These are phyloP conservation scores for Elsinoe australis DNA, from an alignment of 2,329 filamentous ascomycete genomes.

Conservation along the genomic window DNA sequence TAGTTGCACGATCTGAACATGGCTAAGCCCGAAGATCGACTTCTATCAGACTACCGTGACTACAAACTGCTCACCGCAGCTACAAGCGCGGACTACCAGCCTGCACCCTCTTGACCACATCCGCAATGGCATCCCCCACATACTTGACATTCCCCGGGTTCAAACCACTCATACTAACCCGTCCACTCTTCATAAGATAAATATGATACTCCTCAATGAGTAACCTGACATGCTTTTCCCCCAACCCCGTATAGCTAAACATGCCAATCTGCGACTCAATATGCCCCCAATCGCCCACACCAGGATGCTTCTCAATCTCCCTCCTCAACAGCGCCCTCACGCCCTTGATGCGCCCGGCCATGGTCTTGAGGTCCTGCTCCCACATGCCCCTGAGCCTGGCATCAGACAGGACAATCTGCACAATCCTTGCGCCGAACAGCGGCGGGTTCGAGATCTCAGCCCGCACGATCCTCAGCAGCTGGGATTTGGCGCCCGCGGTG, in stretches of 20 bases:
- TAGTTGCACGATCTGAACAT: too few relatives aligned
- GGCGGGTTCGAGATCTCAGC: slow-evolving; percentile 93
- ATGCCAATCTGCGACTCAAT: slow-evolving; percentile 71
- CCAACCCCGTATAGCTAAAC: slow-evolving; percentile 83
- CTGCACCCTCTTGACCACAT: too few relatives aligned
- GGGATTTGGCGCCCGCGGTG: slow-evolving; percentile 59
- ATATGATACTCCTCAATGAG: slow-evolving; percentile 61
- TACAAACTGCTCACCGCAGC: too few relatives aligned
- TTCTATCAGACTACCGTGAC: too few relatives aligned
- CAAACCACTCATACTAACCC: slow-evolving; percentile 12
- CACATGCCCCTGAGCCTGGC: slow-evolving; percentile 68
- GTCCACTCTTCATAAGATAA: slow-evolving; percentile 48
- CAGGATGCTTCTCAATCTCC: slow-evolving; percentile 70
- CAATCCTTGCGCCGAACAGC: slow-evolving; percentile 80
- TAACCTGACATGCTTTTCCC: slow-evolving; percentile 60
- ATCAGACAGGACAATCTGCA: slow-evolving; percentile 70
- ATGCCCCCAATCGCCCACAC: slow-evolving; percentile 84
- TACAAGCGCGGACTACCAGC: too few relatives aligned
- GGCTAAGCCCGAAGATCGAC: too few relatives aligned
- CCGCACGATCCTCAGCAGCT: slow-evolving; percentile 82
- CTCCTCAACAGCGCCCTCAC: slow-evolving; percentile 70
- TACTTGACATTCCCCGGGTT: too few relatives aligned
- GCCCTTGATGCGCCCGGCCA: slow-evolving; percentile 82
- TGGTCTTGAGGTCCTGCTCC: slow-evolving; percentile 78
- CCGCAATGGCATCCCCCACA: too few relatives aligned